Evolutionary conservation across 495 filamentous ascomycete species (phyloP), one percentile per base, ranked within the genome.

Genomic region (Pyronema omphalodes): DNA sequence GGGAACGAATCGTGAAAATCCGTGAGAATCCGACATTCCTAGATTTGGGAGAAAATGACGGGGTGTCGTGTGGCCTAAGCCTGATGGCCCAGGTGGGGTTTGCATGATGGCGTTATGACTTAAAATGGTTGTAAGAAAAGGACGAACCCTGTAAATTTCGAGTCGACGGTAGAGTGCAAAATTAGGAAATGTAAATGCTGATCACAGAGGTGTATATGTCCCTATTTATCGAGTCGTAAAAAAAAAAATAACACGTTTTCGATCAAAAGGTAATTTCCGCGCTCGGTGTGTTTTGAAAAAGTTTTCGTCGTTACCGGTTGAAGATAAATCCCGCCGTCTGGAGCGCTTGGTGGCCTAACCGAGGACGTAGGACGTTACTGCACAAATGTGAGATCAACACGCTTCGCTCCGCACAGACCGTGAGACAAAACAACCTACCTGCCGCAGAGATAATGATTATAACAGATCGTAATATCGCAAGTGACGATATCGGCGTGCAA

Each of bases 1-100:
- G 40, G 52, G 8, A 54, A 65, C 67, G 65, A 35, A 70, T 74
- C 65, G 79, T 71, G 9, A 56, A 48, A 45, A 56, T 18, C 19
- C 46, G 19, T 37, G 15, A n/a, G 14, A 23, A 57, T 61, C 61
- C 60, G 61, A 63, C 64, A 60, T 53, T 45, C 53, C 56, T 41
- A 59, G 50, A 50, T 46, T 57, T 44, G 52, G 58, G 55, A 52
- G 56, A 60, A 52, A 56, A 57, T 61, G 52, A 65, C 46, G 55
- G 23, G 50, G 56, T 17, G 55, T 44, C 50, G 57, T 52, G 52
- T 54, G 53, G 58, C 61, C 61, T 57, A 53, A 57, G 53, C 56
- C 52, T 53, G 52, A 52, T 18, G 53, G n/a, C 44, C 44, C 44
- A 41, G 57, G 57, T 55, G 55, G 57, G 52, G 37, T 19, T 44